These are phyloP conservation scores for Wickerhamiella allomyrinae DNA, from an alignment of 805 yeast species.

Conservation along the genomic window DNA sequence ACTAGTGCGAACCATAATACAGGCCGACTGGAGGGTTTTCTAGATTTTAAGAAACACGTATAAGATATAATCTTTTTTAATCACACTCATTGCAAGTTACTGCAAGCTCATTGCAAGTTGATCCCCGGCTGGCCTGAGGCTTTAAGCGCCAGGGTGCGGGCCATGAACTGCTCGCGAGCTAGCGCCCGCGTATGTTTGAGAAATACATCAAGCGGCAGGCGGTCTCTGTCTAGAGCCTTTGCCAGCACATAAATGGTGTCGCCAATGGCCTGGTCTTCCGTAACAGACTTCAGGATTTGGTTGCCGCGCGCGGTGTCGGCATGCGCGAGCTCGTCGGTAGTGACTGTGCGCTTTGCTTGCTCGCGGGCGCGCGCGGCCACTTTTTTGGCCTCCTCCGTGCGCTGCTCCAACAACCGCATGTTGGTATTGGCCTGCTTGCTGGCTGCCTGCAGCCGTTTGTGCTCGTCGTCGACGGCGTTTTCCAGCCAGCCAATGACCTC, in stretches of 20 bases:
- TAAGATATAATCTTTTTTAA: no score
- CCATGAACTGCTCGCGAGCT: slow-evolving; percentile 52
- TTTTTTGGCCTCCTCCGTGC: slow-evolving; percentile 23
- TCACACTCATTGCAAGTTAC: no score
- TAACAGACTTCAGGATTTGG: slow-evolving; percentile 49
- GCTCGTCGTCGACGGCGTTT: slow-evolving; percentile 27
- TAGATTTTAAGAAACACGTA: background rate
- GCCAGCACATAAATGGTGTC: slow-evolving; percentile 51
- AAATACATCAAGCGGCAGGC: slow-evolving; percentile 31
- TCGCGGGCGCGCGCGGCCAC: background rate
- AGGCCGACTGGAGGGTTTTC: background rate
- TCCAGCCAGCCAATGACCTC: slow-evolving; percentile 26
- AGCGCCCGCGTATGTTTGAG: slow-evolving; percentile 36
- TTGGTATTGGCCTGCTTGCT: slow-evolving; percentile 21
- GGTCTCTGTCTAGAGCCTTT: slow-evolving; percentile 38
- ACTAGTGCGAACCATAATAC: background rate
- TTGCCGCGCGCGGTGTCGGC: slow-evolving; percentile 41
- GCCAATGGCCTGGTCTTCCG: slow-evolving; percentile 55
- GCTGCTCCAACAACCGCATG: slow-evolving; percentile 19
- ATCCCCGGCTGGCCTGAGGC: slow-evolving; percentile 58
- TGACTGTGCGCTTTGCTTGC: background rate
- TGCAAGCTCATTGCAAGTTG: slow-evolving; percentile 86
- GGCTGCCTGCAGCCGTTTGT: slow-evolving; percentile 19
- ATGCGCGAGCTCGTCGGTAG: slow-evolving; percentile 32
- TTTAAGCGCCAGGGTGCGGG: slow-evolving; percentile 67